Percentiles rank a stretch among this genome's conserved stretches.
phyloP scores from a whole-genome alignment of 768 basidiomycete species.

The Tulasnella sp. region DNA sequence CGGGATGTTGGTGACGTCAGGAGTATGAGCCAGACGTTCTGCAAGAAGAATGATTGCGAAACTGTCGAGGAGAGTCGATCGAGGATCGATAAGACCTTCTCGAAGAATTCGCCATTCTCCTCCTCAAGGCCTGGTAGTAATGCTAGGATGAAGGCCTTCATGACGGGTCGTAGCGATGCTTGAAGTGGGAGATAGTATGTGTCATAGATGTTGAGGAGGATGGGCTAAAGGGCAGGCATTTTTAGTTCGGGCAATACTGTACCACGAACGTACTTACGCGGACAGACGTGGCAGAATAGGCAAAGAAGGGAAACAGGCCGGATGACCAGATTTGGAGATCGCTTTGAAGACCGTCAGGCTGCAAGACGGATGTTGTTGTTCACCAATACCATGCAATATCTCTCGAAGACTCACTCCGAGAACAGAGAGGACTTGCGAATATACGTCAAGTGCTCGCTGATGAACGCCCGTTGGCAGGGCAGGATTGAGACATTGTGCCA shows the following conservation, averaged over 20 bases:
- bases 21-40: conserved; percentile 91
- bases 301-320: conserved; percentile 96
- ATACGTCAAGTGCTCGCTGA: conserved; percentile 91
- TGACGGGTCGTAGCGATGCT: conserved; percentile 67
- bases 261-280: conserved; percentile 41
- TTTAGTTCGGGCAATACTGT: background rate
- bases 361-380: too few relatives aligned
- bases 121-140: conserved; percentile 93
- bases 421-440: conserved; percentile 80
- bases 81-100: conserved; percentile 73
- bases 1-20: conserved; percentile 79
- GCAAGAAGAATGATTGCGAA: conserved; percentile 82
- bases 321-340: conserved; percentile 92
- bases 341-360: conserved; percentile 78
- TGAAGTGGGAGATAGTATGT: conserved; percentile 85
- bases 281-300: conserved; percentile 98
- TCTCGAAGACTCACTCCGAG: conserved; percentile 68
- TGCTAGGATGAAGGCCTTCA: conserved; percentile 90
- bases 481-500: conserved; percentile 96
- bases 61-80: conserved; percentile 77
- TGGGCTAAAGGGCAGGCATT: conserved; percentile 42
- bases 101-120: conserved; percentile 95
- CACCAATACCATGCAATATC: too few relatives aligned
- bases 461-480: conserved; percentile 94
- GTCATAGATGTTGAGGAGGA: conserved; percentile 84